phyloP scores from a whole-genome alignment of 1,139 yeast genomes.

The Scheffersomyces lignicola region DNA sequence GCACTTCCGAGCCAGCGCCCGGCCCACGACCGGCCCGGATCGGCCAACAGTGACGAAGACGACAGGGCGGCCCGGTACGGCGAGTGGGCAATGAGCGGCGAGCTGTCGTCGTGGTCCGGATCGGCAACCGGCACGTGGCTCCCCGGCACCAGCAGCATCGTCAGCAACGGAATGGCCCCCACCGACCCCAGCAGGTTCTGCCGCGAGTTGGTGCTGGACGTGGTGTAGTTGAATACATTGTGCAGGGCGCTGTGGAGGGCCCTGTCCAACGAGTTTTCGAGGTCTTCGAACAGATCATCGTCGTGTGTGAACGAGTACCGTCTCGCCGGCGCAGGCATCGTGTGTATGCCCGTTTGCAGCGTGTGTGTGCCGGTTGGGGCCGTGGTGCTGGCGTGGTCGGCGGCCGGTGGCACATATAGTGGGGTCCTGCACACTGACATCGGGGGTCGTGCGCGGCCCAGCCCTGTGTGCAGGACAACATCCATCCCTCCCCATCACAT shows the following conservation, averaged over 20 bases:
- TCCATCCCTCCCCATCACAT: background rate
- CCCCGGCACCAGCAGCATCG: constrained; percentile 13
- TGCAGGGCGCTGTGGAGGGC: constrained; percentile 43
- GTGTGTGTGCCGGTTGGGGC: too few species aligned
- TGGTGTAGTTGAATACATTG: constrained; percentile 23
- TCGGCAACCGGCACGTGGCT: constrained; percentile 6
- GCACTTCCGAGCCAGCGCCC: constrained; percentile 15
- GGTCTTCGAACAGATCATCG: constrained; percentile 40
- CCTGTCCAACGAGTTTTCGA: constrained; percentile 43
- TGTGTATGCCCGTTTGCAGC: constrained; percentile 6
- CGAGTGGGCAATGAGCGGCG: constrained; percentile 27
- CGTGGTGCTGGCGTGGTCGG: background rate
- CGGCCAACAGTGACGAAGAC: constrained; percentile 18
- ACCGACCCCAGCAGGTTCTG: constrained; percentile 26
- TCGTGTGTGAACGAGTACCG: constrained; percentile 17
- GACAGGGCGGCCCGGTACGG: constrained; percentile 22
- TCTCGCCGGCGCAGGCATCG: constrained; percentile 14
- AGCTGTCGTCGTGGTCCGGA: constrained; percentile 21
- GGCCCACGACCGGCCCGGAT: constrained; percentile 16
- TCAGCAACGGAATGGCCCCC: constrained; percentile 31
- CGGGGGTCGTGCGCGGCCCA: background rate
- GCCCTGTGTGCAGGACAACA: background rate
- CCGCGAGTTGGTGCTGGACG: constrained; percentile 12
- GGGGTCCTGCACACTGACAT: background rate
- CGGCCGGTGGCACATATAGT: background rate